Base-by-base conservation (phyloP, 192 early-diverging fungal species). In the Phycomyces blakesleeanus region DNA sequence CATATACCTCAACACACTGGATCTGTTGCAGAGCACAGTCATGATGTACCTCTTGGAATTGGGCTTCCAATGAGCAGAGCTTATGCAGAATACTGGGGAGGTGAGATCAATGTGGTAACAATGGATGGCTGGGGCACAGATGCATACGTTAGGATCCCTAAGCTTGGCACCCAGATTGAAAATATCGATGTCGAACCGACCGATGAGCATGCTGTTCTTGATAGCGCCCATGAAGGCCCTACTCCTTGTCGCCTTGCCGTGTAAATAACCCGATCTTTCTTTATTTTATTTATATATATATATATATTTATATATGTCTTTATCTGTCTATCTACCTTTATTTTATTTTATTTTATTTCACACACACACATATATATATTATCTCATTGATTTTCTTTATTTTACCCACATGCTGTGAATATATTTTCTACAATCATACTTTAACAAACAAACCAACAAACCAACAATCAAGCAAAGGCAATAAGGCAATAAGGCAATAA, bases 81-180 rank as follows among this genome's bases (percentile, higher is more conserved):
- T 29, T 98, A 97, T 82, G 92, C 92, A 11, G 90, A 94, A 72
- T 98, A 96, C 69, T 98, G 94, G 95, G 93, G 93, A 40, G 96
- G 96, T 3, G 81, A 79, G n/a, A 78, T 98, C 54, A 84, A 79
- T 15, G 76, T 97, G 1, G 76, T 86, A 18, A 84, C 87, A 4
- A 84, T 97, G 87, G 85, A 92, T 29, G 94, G 92, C 5, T 91
- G 85, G 56, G 96, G 96, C 15, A 92, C 92, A 39, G 96, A 98
- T 72, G 90, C 89, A 0, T 98, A 96, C 72, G 86, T 97, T n/a
- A 84, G 79, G 54, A 79, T 98, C 40, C 83, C 84, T 7, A 78
- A 83, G 18, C 80, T 90, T 54, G 91, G 91, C 22, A 92, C 89
- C 50, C 71, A 74, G 42, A 67, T 68, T 27, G 89, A 91, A 74